Percentiles rank a stretch among this genome's conserved stretches.
Evolutionary conservation across 176 grass and related monocot genomes (phyloP).

Genomic region (Echinochloa phyllopogon): DNA sequence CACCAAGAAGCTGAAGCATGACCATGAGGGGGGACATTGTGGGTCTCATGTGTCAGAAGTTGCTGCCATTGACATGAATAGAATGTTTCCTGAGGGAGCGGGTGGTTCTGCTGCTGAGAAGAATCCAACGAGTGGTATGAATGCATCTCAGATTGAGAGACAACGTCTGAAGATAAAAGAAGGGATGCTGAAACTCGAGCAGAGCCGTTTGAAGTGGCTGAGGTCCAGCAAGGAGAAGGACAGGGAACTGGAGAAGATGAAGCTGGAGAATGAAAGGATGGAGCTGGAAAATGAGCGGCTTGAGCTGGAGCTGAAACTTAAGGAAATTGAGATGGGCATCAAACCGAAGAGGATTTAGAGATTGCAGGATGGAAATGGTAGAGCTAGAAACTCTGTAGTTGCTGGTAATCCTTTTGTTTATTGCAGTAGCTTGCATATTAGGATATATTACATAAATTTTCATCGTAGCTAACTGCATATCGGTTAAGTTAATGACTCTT

Average conservation of each 20-base stretch:
- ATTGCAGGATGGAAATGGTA: conserved; percentile 34
- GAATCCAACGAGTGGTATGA: conserved; percentile 6
- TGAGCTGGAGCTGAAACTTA: conserved; percentile 70
- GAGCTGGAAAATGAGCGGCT: conserved; percentile 74
- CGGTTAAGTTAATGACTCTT: conserved; percentile 35
- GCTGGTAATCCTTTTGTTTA: conserved; percentile 42
- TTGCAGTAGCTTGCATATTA: conserved; percentile 50
- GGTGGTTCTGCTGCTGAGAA: conserved; percentile 33
- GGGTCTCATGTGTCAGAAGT: conserved; percentile 49
- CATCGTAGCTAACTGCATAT: conserved; percentile 38
- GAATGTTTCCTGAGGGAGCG: conserved; percentile 37
- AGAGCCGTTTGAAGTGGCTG: conserved; percentile 70
- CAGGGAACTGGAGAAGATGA: conserved; percentile 71
- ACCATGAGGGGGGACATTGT: conserved; percentile 30
- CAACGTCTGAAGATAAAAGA: conserved; percentile 60
- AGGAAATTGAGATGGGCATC: conserved; percentile 67
- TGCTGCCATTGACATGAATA: conserved; percentile 54
- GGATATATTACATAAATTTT: conserved; percentile 40
- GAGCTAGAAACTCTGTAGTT: conserved; percentile 40
- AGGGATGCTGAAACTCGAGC: conserved; percentile 67
- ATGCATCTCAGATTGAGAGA: conserved; percentile 50
- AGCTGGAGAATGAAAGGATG: conserved; percentile 80
- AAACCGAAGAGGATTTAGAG: conserved; percentile 52
- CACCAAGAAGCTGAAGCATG: conserved; percentile 40
- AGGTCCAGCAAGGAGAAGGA: conserved; percentile 75